Conservation (phyloP, 805 yeast genomes). For the Saccharomycopsis guyanensis region DNA sequence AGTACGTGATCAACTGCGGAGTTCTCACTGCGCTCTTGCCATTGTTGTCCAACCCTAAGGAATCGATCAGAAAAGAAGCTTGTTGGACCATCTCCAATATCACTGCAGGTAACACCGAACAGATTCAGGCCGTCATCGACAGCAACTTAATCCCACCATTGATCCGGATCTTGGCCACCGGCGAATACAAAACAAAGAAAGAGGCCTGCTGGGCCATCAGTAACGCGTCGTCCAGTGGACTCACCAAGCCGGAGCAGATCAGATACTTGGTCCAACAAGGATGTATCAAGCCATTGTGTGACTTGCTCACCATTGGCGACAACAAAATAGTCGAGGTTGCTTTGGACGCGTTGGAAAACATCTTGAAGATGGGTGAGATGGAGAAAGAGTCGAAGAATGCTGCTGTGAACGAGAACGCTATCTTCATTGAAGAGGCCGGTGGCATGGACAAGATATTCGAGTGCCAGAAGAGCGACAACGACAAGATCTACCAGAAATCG, state of each 20-base stretch:
- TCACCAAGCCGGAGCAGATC: conserved; percentile 86
- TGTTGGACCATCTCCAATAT: conserved; percentile 98
- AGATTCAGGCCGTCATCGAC: conserved; percentile 94
- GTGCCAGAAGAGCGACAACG: conserved; percentile 87
- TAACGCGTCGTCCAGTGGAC: conserved; percentile 94
- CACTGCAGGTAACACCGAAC: conserved; percentile 94
- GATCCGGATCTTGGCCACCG: conserved; percentile 66
- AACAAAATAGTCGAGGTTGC: conserved; percentile 90
- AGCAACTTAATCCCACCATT: conserved; percentile 89
- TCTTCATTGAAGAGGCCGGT: conserved; percentile 94
- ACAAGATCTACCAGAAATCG: conserved; percentile 87
- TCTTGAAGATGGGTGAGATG: conserved; percentile 87
- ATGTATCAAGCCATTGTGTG: conserved; percentile 95
- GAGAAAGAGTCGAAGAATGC: conserved; percentile 74
- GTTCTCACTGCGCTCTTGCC: conserved; percentile 80
- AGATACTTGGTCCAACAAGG: conserved; percentile 91
- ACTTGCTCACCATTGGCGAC: conserved; percentile 80
- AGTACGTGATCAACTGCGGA: conserved; percentile 87
- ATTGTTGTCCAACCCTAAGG: conserved; percentile 76
- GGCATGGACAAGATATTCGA: conserved; percentile 95
- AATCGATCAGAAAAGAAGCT: conserved; percentile 91
- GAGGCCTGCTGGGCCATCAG: conserved; percentile 99
- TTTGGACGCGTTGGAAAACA: conserved; percentile 89
- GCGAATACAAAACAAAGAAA: conserved; percentile 92
- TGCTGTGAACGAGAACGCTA: conserved; percentile 75